Conservation (phyloP, 768 basidiomycete genomes). For the Suillus cothurnatus region DNA sequence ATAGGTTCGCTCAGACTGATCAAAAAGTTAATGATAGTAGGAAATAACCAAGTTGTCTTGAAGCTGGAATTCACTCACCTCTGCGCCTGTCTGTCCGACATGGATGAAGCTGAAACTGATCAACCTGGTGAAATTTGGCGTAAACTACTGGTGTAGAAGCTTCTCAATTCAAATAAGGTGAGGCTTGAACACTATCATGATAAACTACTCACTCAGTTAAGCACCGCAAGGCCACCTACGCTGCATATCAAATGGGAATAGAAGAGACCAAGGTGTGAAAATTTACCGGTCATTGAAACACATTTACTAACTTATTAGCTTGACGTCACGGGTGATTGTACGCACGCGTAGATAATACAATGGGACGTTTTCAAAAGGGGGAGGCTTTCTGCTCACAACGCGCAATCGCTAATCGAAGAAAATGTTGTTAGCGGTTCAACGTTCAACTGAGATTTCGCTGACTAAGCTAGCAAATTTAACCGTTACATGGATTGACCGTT, state of each 20-base stretch:
- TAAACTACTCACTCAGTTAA: neutral
- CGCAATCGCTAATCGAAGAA: too few relatives aligned
- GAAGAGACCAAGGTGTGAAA: neutral
- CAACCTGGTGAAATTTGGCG: neutral
- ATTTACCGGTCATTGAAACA: neutral
- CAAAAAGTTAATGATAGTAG: neutral
- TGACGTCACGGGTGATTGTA: neutral
- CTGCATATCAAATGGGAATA: neutral
- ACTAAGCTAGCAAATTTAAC: too few relatives aligned
- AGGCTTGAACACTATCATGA: neutral
- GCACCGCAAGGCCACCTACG: neutral
- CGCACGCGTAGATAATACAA: too few relatives aligned
- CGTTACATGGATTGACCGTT: too few relatives aligned
- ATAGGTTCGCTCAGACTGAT: constrained; percentile 5
- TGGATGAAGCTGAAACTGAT: neutral
- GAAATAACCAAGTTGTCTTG: neutral
- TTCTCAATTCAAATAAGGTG: neutral
- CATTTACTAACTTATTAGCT: neutral
- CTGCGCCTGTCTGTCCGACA: neutral
- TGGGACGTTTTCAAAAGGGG: too few relatives aligned
- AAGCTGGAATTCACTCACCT: neutral
- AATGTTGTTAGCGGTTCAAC: too few relatives aligned
- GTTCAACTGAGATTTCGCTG: too few relatives aligned
- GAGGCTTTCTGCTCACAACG: too few relatives aligned
- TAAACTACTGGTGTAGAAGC: neutral